These are phyloP conservation scores for Leccinum arenicola DNA, from an alignment of 768 basidiomycete species.

Conservation along the genomic window DNA sequence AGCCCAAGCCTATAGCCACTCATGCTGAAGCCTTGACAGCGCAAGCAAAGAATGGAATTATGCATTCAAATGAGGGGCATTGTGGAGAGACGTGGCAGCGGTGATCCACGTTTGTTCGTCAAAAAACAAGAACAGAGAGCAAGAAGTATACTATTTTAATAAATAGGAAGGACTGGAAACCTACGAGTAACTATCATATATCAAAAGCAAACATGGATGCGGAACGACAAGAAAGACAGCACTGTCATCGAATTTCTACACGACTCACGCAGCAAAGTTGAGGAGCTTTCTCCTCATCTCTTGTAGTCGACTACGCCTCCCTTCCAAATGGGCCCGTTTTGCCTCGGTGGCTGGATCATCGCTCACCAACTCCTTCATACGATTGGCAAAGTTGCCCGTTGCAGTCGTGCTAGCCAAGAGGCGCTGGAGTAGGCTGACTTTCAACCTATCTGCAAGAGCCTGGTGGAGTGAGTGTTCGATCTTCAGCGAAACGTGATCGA, in stretches of 20 bases:
- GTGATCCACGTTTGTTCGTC: neutral
- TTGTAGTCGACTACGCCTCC: constrained; percentile 36
- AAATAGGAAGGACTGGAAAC: neutral
- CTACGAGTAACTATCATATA: neutral
- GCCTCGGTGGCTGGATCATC: constrained; percentile 42
- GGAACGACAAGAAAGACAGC: neutral
- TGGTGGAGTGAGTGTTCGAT: constrained; percentile 48
- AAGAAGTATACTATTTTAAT: no score
- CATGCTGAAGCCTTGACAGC: no score
- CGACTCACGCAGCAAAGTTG: constrained; percentile 22
- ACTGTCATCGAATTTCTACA: neutral
- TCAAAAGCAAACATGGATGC: neutral
- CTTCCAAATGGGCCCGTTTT: constrained; percentile 34
- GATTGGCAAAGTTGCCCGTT: constrained; percentile 19
- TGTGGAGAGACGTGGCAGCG: neutral
- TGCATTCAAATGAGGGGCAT: no score
- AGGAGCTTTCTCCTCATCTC: constrained; percentile 38
- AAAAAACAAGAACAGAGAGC: neutral
- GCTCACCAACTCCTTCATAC: constrained; percentile 41
- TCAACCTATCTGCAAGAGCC: constrained; percentile 35
- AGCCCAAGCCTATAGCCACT: no score
- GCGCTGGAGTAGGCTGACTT: constrained; percentile 33
- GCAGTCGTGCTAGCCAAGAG: constrained; percentile 25
- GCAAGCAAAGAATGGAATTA: no score
- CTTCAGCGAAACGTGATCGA: constrained; percentile 50